These are phyloP conservation scores for Colletotrichum sp. DNA, from an alignment of 2,329 filamentous ascomycete genomes.

Conservation along the genomic window DNA sequence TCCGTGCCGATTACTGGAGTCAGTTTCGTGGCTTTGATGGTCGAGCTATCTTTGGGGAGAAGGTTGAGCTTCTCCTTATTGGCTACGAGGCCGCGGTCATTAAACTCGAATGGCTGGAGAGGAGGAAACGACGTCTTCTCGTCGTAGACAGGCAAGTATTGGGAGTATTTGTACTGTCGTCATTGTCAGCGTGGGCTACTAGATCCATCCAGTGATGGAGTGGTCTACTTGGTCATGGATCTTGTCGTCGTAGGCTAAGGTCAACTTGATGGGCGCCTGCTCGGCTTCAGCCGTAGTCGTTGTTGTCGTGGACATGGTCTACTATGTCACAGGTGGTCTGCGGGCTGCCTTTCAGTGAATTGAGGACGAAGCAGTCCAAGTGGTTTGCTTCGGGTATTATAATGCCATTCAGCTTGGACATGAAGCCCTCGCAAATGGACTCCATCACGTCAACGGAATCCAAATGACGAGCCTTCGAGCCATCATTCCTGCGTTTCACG, in stretches of 20 bases:
- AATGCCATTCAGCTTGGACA: too few relatives aligned
- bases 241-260: slow-evolving; percentile 2
- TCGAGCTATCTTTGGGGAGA: slow-evolving; percentile 21
- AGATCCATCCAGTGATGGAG: neutral
- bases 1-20: slow-evolving; percentile 42
- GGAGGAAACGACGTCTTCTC: slow-evolving; percentile 31
- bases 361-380: neutral
- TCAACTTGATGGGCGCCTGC: neutral
- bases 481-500: neutral
- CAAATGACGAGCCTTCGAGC: neutral
- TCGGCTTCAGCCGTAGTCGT: slow-evolving; percentile 62
- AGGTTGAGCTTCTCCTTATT: slow-evolving; percentile 34
- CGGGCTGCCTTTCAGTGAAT: fast-evolving
- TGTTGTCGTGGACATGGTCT: slow-evolving; percentile 86
- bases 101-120: slow-evolving; percentile 34
- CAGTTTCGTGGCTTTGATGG: slow-evolving; percentile 23
- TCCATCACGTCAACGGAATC: neutral
- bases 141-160: slow-evolving; percentile 39
- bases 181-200: neutral
- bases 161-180: slow-evolving; percentile 33
- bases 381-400: neutral
- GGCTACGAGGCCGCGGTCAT: slow-evolving; percentile 34
- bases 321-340: neutral
- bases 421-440: fast-evolving
- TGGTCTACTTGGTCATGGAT: neutral